Evolutionary conservation across 306 rosid species (phyloP).

Genomic region (Begonia loranthoides): DNA sequence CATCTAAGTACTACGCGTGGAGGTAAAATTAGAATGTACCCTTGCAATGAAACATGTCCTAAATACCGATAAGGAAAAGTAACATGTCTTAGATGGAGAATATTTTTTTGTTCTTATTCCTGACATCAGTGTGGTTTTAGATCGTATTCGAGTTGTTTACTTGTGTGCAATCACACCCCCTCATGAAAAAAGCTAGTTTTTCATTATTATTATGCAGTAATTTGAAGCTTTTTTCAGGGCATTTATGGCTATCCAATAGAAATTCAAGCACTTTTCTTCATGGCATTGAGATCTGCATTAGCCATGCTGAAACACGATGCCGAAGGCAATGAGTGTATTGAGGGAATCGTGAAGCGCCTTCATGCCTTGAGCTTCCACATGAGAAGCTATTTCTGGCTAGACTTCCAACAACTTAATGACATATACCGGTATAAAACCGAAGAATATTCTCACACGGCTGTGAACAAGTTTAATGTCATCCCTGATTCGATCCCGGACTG

Average conservation of each 20-base stretch:
- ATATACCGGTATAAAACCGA: too few species aligned
- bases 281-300: slow-evolving; percentile 70
- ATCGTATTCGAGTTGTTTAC: too few species aligned
- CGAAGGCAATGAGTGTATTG: slow-evolving; percentile 74
- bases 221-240: slow-evolving; percentile 32
- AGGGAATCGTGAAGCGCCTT: slow-evolving; percentile 68
- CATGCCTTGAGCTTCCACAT: slow-evolving; percentile 76
- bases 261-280: slow-evolving; percentile 87
- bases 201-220: not conserved
- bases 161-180: too few species aligned
- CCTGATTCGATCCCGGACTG: slow-evolving; percentile 68
- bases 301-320: slow-evolving; percentile 58
- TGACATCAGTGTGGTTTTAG: too few species aligned
- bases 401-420: slow-evolving; percentile 78
- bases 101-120: too few species aligned
- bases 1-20: too few species aligned
- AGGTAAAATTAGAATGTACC: too few species aligned
- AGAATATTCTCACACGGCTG: slow-evolving; percentile 38
- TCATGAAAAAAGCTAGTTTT: too few species aligned
- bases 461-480: slow-evolving; percentile 26
- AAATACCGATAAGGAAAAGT: too few species aligned
- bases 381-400: slow-evolving; percentile 86
- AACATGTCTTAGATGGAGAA: too few species aligned
- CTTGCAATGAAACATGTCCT: too few species aligned
- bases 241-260: slow-evolving; percentile 83